These are phyloP conservation scores for Pseudocercospora pini-densiflorae DNA, from an alignment of 2,329 filamentous ascomycete genomes.

Conservation along the genomic window DNA sequence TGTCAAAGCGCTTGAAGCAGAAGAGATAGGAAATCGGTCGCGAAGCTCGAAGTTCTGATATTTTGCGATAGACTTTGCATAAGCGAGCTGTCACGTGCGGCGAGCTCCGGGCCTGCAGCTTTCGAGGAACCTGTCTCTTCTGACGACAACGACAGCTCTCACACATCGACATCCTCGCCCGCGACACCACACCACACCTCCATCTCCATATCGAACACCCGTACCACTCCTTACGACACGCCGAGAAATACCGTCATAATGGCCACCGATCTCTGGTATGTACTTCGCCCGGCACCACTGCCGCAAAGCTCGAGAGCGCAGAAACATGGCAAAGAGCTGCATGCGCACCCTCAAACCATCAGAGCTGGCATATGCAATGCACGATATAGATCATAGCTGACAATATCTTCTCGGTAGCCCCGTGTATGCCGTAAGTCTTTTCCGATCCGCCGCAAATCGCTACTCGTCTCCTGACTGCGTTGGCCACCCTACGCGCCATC, in stretches of 20 bases:
- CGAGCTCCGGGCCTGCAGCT: not conserved
- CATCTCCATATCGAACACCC: constrained; percentile 8
- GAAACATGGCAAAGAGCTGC: constrained; percentile 21
- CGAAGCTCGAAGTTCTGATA: not conserved
- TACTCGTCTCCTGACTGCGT: constrained; percentile 22
- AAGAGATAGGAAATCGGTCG: constrained; percentile 2
- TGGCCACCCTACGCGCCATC: constrained; percentile 5
- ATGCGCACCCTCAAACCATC: not conserved
- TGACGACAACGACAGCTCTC: constrained; percentile 5
- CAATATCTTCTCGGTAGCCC: constrained; percentile 64
- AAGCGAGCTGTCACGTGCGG: constrained; percentile 2
- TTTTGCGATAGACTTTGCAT: not conserved
- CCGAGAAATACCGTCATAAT: constrained; percentile 57
- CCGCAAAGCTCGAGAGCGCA: constrained; percentile 31
- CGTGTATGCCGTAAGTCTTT: constrained; percentile 93
- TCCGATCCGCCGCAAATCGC: constrained; percentile 16
- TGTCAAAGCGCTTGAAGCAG: constrained; percentile 9
- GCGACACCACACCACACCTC: constrained; percentile 2
- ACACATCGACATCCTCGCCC: constrained; percentile 4
- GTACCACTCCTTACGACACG: constrained; percentile 6
- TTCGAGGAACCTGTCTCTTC: not conserved
- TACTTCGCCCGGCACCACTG: constrained; percentile 27
- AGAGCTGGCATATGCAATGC: constrained; percentile 8
- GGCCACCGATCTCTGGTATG: constrained; percentile 78
- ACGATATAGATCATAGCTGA: constrained; percentile 26